Evolutionary conservation across 2,329 filamentous ascomycete genomes (phyloP), one percentile per base, ranked within the genome.

Genomic region (Didymella segeticola): DNA sequence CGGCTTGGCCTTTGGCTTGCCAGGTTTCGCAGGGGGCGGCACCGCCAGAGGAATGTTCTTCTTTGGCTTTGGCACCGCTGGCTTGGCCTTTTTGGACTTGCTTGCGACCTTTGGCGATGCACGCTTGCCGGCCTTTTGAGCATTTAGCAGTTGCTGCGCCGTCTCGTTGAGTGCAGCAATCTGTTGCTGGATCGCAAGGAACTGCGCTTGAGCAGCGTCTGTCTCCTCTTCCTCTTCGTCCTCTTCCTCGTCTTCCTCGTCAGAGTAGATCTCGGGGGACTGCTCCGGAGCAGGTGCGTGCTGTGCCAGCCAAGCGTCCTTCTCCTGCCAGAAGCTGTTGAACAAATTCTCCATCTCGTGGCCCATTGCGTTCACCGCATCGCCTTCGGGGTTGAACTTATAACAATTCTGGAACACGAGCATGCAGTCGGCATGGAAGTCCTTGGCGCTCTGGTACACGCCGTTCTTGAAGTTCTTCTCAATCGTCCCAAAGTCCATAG

Each of bases 401-500:
- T 87, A 91, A 74, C 93, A 97, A 73, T 99, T 99, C 63, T 85
- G 82, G 68, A 97, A 88, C 62, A 98, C 93, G 51, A 92, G 83
- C 42, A 86, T 84, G 48, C 96, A 85, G 67, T 96, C 93, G 53
- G 83, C 83, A 68, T 96, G 89, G 64, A 98, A 91, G 38, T 97
- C 93, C 73, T 91, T 92, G 1, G 90, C 83, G 51, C 83, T 91
- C 61, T 86, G 83, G 69, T 98, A 98, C 50, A 91, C 85, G 22
- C 92, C 91, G 11, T 81, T 81, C 63, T 88, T 86, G 33, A 97
- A 81, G 75, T 96, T 96, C 34, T 82, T 82, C 29, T 84, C 81
- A 69, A 96, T 89, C n/a, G 91, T 96, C 14, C 83, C 82, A 43
- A 97, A 81, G 73, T 99, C 93, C 93, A 98, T 99, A 0, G 95